These are phyloP conservation scores for Cordyceps sp. DNA, from an alignment of 2,329 filamentous ascomycete species.

Conservation along the genomic window DNA sequence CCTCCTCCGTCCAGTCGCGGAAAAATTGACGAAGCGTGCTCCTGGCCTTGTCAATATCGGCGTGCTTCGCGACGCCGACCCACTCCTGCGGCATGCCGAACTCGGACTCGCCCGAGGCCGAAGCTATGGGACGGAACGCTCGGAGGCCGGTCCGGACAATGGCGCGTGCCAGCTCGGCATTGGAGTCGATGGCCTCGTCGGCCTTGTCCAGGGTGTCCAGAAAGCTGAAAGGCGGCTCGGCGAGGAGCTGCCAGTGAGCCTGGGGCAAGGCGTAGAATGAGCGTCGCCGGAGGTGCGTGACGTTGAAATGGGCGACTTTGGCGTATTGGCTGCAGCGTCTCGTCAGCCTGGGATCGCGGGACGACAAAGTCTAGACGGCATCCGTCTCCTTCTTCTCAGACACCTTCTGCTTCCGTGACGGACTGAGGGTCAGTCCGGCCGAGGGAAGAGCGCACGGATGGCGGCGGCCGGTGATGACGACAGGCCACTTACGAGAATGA, in stretches of 20 bases:
- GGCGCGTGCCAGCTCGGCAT: conserved; percentile 64
- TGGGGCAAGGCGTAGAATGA: conserved; percentile 84
- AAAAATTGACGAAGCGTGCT: conserved; percentile 90
- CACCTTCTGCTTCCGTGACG: background rate
- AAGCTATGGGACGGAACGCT: conserved; percentile 42
- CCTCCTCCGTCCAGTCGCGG: conserved; percentile 81
- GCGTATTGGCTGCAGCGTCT: conserved; percentile 54
- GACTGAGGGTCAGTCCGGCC: background rate
- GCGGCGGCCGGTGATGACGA: background rate
- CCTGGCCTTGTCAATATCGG: conserved; percentile 77
- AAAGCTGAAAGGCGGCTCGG: conserved; percentile 66
- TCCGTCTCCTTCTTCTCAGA: background rate
- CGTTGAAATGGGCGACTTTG: conserved; percentile 71
- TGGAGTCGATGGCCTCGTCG: conserved; percentile 77
- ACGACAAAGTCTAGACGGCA: background rate
- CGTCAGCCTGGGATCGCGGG: background rate
- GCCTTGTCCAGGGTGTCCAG: conserved; percentile 62
- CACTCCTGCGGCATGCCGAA: conserved; percentile 42
- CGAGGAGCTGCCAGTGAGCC: conserved; percentile 68
- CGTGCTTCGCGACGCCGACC: conserved; percentile 51
- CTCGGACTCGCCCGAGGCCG: conserved; percentile 19
- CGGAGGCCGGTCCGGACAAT: conserved; percentile 57
- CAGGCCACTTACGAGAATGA: conserved; percentile 60
- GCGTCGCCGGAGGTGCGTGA: conserved; percentile 77
- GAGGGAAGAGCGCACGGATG: background rate